Evolutionary conservation across 108 stramenopile species (phyloP).

Genomic region (Cylindrotheca closterium): DNA sequence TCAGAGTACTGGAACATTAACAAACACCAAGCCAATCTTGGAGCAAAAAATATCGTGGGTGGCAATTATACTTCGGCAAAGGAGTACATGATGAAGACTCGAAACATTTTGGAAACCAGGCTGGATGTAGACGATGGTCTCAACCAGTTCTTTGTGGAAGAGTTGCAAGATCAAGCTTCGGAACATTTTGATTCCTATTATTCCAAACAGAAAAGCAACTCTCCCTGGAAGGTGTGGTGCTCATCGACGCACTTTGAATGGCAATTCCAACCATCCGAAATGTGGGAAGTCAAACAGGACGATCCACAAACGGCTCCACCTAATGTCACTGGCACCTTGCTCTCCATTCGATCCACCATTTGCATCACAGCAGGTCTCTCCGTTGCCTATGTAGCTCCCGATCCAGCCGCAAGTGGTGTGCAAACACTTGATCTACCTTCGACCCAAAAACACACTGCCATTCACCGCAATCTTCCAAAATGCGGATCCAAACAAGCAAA

Average conservation of each 20-base stretch:
- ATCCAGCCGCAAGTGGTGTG: background rate
- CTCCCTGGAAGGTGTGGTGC: conserved; percentile 61
- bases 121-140: conserved; percentile 73
- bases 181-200: background rate
- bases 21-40: background rate
- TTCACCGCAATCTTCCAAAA: conserved; percentile 19
- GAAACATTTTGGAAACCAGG: conserved; percentile 50
- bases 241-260: conserved; percentile 32
- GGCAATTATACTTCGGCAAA: conserved; percentile 5
- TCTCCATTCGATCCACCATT: conserved; percentile 7
- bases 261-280: conserved; percentile 20
- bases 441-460: conserved; percentile 24
- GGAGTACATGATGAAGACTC: conserved; percentile 1
- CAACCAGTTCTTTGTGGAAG: conserved; percentile 40
- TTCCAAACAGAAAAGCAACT: background rate
- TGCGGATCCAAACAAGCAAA: conserved; percentile 20
- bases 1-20: conserved; percentile 5
- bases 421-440: conserved; percentile 26
- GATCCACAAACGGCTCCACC: conserved; percentile 10
- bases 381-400: conserved; percentile 36
- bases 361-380: conserved; percentile 62
- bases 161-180: conserved; percentile 44
- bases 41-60: conserved; percentile 3
- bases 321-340: conserved; percentile 1
- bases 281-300: too few relatives aligned